Conservation (phyloP, 164 flowering plant species). For the Stephania cephalantha region DNA sequence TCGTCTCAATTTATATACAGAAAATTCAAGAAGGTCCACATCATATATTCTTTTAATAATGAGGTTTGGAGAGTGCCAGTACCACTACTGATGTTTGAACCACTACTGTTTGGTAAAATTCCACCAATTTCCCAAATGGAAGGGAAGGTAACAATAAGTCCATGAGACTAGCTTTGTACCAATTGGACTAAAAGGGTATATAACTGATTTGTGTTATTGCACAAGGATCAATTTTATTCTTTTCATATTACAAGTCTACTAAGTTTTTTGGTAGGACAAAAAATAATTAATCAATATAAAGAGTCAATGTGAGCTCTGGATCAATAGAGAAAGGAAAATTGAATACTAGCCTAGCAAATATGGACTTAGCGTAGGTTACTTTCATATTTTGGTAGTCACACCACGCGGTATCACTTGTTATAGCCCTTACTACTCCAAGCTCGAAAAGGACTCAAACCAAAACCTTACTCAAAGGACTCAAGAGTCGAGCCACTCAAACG, state of each 20-base stretch:
- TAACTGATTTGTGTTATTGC: too few relatives aligned
- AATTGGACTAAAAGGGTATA: not conserved
- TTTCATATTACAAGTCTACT: not conserved
- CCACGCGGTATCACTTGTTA: too few relatives aligned
- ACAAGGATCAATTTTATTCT: not conserved
- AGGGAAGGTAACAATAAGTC: slow-evolving; percentile 1
- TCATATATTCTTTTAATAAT: too few relatives aligned
- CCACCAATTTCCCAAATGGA: slow-evolving; percentile 18
- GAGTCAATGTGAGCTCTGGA: not conserved
- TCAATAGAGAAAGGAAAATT: not conserved
- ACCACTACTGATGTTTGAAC: slow-evolving; percentile 31
- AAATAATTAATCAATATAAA: too few relatives aligned
- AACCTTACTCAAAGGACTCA: too few relatives aligned
- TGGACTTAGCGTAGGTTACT: too few relatives aligned
- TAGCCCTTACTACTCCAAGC: too few relatives aligned
- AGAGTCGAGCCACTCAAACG: too few relatives aligned
- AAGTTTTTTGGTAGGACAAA: not conserved
- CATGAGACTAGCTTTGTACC: not conserved
- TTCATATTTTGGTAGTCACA: too few relatives aligned
- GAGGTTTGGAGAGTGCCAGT: slow-evolving; percentile 24
- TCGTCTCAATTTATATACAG: slow-evolving; percentile 24
- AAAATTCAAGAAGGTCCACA: not conserved
- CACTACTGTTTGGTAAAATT: slow-evolving; percentile 26
- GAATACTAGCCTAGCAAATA: too few relatives aligned
- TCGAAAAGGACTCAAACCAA: too few relatives aligned